Percentiles rank a stretch among this genome's conserved stretches.
These are phyloP conservation scores for Coniochaeta pulveracea DNA, from an alignment of 2,329 filamentous ascomycete species.

Conservation along the genomic window DNA sequence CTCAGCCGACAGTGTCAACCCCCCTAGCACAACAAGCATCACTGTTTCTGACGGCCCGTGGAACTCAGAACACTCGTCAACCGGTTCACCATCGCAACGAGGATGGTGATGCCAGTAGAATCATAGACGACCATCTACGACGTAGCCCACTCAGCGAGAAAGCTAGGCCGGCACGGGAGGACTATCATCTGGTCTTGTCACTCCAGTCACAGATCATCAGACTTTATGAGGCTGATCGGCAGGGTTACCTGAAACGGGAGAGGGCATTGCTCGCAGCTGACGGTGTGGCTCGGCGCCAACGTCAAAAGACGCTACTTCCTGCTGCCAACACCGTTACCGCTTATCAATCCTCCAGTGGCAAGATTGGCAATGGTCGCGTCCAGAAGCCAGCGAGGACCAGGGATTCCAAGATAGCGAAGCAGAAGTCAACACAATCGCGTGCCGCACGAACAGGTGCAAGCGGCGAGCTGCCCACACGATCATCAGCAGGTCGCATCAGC, in stretches of 20 bases:
- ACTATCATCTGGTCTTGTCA: conserved; percentile 41
- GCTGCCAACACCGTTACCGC: conserved; percentile 21
- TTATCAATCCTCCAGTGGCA: conserved; percentile 22
- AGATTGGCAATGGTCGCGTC: conserved; percentile 18
- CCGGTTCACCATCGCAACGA: conserved; percentile 32
- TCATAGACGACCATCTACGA: neutral
- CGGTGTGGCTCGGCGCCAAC: conserved; percentile 29
- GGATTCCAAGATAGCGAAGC: conserved; percentile 7
- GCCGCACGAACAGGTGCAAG: conserved; percentile 18
- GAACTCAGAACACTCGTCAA: conserved; percentile 31
- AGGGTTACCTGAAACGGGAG: conserved; percentile 37
- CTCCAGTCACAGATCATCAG: conserved; percentile 42
- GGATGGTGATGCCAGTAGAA: conserved; percentile 11
- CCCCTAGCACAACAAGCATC: conserved; percentile 31
- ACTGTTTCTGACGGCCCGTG: conserved; percentile 32
- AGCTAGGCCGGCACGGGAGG: conserved; percentile 18
- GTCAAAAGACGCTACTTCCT: too few relatives aligned
- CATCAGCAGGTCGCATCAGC: conserved; percentile 27
- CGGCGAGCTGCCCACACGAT: conserved; percentile 19
- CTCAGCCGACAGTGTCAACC: conserved; percentile 27
- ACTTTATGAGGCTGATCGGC: conserved; percentile 29
- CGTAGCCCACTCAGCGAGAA: neutral
- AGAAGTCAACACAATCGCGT: conserved; percentile 18
- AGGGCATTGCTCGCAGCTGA: conserved; percentile 36
- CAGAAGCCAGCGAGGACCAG: conserved; percentile 15